Base-by-base conservation (phyloP, 306 rosid species). In the Acacia confusa region DNA sequence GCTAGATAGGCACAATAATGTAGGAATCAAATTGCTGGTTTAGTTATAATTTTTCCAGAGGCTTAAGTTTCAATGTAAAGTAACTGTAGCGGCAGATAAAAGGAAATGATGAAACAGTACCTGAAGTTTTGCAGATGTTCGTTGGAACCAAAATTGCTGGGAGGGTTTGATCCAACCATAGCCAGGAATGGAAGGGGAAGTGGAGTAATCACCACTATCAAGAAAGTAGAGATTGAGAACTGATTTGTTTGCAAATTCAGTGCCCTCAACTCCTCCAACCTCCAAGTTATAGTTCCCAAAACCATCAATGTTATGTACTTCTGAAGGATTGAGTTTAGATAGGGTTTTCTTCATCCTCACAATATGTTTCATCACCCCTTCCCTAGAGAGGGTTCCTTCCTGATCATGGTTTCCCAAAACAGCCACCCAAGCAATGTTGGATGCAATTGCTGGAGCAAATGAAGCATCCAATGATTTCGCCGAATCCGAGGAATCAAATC, bases 331-430 rank as follows among this genome's bases (percentile, higher is more conserved):
- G 75, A 90, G 53, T 75, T n/a, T 87, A 78, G 95, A 82, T 36
- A 88, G 84, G 61, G 95, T 92, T 76, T 87, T 92, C 34, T 89
- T 84, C 91, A 90, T 66, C 28, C 87, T 87, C 77, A 76, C 90
- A 50, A 94, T 84, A 82, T 94, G 86, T 70, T 84, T 89, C 97
- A 94, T 94, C 34, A 94, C 97, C 48, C 94, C 93, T 86, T 86
- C 92, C 88, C 98, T 86, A 6, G 98, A 90, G 45, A 94, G 98
- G 27, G 94, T 79, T 5, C 91, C 89, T 85, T 94, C 90, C 80
- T 94, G 98, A 80, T 94, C 98, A 86, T 94, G 98, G 89, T 94
- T 94, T 53, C 98, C 98, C 89, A 92, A 71, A 76, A 94, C 81
- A 63, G 95, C 97, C 9, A 92, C 90, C 98, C 98, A 92, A 15